Evolutionary conservation across 306 rosid species (phyloP), one percentile per base, ranked within the genome.

Genomic region (Pterocarpus santalinus): DNA sequence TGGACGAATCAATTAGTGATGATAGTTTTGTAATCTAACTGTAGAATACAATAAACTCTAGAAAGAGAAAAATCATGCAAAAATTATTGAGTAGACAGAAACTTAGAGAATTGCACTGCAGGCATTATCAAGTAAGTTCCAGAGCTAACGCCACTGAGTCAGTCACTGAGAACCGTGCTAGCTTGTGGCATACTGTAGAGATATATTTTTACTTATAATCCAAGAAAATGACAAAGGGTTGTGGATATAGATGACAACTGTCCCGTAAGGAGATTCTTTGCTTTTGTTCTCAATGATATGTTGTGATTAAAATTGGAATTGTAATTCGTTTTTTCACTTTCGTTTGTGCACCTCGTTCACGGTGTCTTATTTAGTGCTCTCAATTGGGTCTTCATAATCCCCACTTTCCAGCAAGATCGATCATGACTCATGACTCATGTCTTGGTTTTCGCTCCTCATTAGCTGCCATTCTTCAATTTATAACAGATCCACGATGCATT

Each of bases 261-360:
- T 66, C 43, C 34, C 11, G 10, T 36, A 28, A 73, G 12, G 32
- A 82, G 73, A 82, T 82, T 82, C 86, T 52, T 82, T 82, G 62
- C 78, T 82, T 62, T 61, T 44, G 72, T 46, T 58, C 58, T 35
- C 64, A 55, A 55, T 55, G 32, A n/a, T 55, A n/a, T 8, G 8
- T 55, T 55, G 8, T 55, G 32, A 55, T 55, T 55, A 55, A 55
- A n/a, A n/a, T 16, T 55, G 28, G 2, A 70, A 68, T 17, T 10
- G 7, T 15, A 32, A 6, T n/a, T 53, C 2, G 10, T 3, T n/a
- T 72, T 72, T 16, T 52, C 1, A 0, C 53, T 47, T 47, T 47
- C 53, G 3, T 53, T 63, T 34, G 17, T 57, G 53, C 34, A 15
- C 67, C 2, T 56, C 65, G 33, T 55, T 36, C 30, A 56, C 13